Evolutionary conservation across 345 rosid genomes (phyloP).

Genomic region (Linum lewisii): DNA sequence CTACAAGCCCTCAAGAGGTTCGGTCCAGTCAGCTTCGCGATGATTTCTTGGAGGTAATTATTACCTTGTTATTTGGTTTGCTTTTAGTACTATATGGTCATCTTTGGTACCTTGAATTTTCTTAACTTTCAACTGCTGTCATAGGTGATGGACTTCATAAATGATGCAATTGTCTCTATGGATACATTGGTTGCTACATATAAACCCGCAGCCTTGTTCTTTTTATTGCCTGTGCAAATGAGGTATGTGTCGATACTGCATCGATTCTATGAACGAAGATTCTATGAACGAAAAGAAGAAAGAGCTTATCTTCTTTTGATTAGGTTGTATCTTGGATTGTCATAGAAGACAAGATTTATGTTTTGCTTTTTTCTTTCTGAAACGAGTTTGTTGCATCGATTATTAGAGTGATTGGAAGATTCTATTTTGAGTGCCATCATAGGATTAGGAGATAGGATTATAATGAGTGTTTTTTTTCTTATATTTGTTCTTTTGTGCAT

Average conservation of each 20-base stretch:
- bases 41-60: constrained; percentile 69
- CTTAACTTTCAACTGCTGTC: not conserved
- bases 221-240: constrained; percentile 58
- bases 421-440: too few species aligned
- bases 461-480: too few species aligned
- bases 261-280: too few species aligned
- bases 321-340: not conserved
- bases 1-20: constrained; percentile 32
- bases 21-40: constrained; percentile 32
- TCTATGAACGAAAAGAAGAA: not conserved
- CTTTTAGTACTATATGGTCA: not conserved
- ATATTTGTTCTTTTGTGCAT: too few species aligned
- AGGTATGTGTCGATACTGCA: constrained; percentile 37
- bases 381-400: too few species aligned
- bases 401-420: too few species aligned
- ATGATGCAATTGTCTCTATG: constrained; percentile 87
- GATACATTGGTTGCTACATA: constrained; percentile 65
- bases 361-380: too few species aligned
- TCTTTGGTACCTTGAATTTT: not conserved
- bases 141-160: constrained; percentile 96
- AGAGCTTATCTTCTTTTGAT: not conserved
- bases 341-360: not conserved
- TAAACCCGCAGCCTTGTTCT: constrained; percentile 56
- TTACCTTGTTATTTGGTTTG: constrained; percentile 4
- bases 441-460: too few species aligned